Evolutionary conservation across 192 early-diverging fungal species (phyloP), one percentile per base, ranked within the genome.

Genomic region (Jimgerdemannia flammicorona): DNA sequence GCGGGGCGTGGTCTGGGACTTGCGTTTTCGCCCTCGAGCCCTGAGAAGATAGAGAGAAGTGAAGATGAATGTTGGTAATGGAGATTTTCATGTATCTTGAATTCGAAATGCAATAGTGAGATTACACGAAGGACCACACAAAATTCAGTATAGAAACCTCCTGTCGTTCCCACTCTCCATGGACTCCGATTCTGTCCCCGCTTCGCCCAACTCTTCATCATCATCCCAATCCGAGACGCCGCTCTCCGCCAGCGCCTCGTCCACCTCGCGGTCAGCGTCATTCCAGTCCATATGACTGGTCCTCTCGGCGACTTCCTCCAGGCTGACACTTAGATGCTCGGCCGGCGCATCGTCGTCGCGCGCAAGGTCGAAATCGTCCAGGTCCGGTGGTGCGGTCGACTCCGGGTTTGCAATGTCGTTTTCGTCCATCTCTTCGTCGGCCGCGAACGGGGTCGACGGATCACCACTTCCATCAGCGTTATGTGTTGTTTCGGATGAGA

Each of bases 221-320:
- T 83, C 70, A 75, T 76, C 83, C 14, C 84, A 72, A 4, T 73
- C 87, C 3, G 77, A 74, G 4, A 72, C 77, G 2, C 82, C 84
- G 40, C 77, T 78, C n/a, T 84, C 81, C 40, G 72, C 74, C 7
- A 79, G 59, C 7, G 49, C 69, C 39, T 79, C 74, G 19, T 84
- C 74, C 40, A 79, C 76, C 66, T 83, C 78, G 43, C 73, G 64
- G 59, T 85, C 81, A 11, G 78, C 72, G 49, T 85, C 80, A 44
- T 81, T 78, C 78, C 79, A 84, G 54, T 85, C 84, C 4, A 81
- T 73, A 67, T 86, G 80, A 49, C 84, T 84, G 7, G 76, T 76
- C 69, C 75, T 83, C 43, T 73, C 74, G 63, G 83, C 75, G 4
- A 74, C 74, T 59, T 69, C 66, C 11, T 85, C 82, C 14, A 76